phyloP scores from a whole-genome alignment of 2,329 filamentous ascomycete genomes.

The Talaromyces islandicus region DNA sequence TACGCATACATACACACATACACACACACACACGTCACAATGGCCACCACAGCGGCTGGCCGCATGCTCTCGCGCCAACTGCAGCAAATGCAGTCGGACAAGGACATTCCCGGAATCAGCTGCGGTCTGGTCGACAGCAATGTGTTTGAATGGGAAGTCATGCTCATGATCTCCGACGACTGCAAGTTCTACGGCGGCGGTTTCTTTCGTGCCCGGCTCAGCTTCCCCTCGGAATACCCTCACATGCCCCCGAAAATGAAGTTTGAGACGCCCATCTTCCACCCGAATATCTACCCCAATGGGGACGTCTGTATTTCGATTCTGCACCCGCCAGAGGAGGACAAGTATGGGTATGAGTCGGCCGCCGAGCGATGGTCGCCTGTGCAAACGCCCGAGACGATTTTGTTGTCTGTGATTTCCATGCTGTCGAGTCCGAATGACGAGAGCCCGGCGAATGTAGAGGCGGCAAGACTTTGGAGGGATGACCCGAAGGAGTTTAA shows the following conservation, averaged over 20 bases:
- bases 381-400: constrained; percentile 91
- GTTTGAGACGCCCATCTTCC: constrained; percentile 81
- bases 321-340: constrained; percentile 89
- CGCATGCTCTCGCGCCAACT: constrained; percentile 75
- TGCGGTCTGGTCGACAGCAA: constrained; percentile 81
- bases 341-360: constrained; percentile 87
- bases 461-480: constrained; percentile 82
- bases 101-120: constrained; percentile 89
- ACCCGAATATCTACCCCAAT: constrained; percentile 86
- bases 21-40: constrained; percentile 14
- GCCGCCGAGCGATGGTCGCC: constrained; percentile 90
- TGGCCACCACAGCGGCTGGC: constrained; percentile 41
- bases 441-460: constrained; percentile 90
- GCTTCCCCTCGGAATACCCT: constrained; percentile 81
- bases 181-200: constrained; percentile 94
- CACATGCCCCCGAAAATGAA: constrained; percentile 81
- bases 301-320: constrained; percentile 96
- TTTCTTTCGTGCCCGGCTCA: constrained; percentile 80
- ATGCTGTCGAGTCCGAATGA: constrained; percentile 90
- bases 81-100: constrained; percentile 87
- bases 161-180: constrained; percentile 96
- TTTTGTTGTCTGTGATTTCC: constrained; percentile 84
- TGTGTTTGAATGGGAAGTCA: constrained; percentile 97
- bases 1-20: too few relatives aligned
- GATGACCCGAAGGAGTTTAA: constrained; percentile 76